Conservation (phyloP, 306 rosid species). For the Heteromeles arbutifolia region DNA sequence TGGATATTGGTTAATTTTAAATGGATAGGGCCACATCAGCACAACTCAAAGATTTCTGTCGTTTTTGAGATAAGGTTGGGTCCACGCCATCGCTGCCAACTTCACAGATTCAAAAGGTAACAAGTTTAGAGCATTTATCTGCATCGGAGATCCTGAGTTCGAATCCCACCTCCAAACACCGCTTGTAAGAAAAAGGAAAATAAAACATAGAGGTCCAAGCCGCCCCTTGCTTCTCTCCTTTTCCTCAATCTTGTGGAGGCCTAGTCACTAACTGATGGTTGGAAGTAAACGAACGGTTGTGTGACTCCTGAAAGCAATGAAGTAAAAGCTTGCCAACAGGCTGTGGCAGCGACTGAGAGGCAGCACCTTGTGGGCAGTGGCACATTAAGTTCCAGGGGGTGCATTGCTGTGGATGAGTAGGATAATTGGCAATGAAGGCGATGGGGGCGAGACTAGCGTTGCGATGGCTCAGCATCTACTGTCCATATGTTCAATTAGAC, state of each 20-base stretch:
- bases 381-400: background rate
- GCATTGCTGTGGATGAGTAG: background rate
- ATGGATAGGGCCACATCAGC: slow-evolving; percentile 14
- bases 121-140: background rate
- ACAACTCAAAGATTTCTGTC: background rate
- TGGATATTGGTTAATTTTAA: background rate
- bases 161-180: background rate
- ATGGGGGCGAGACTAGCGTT: background rate
- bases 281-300: background rate
- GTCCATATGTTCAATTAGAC: background rate
- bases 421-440: background rate
- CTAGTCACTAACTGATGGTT: background rate
- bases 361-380: background rate
- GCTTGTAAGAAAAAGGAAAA: background rate
- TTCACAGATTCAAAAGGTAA: background rate
- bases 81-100: background rate
- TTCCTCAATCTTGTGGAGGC: background rate
- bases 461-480: background rate
- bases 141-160: background rate
- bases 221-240: background rate
- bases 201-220: background rate
- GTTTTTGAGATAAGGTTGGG: slow-evolving; percentile 12
- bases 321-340: background rate
- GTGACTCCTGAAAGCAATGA: background rate
- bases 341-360: background rate